Base-by-base conservation (phyloP, 2,329 filamentous ascomycete genomes). In the Neonectria coccinea region DNA sequence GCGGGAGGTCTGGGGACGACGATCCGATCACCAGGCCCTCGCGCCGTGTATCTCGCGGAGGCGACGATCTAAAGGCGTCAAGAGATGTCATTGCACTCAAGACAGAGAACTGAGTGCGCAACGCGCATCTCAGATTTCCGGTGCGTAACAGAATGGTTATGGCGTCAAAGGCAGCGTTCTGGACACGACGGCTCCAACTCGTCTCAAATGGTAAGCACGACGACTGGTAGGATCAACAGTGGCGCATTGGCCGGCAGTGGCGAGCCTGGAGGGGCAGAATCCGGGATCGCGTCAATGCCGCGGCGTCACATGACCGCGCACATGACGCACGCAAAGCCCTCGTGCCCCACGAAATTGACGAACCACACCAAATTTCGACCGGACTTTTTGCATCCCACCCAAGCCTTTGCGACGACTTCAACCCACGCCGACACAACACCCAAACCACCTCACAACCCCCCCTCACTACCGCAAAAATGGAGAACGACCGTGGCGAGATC, bases 401-500 rank as follows among this genome's bases (percentile, higher is more conserved):
- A 70, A 74, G 69, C 66, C 71, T 64, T 72, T 67, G 74, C 71
- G 73, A 73, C 73, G 70, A 74, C 72, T 67, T 74, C 68, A 73
- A 67, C 69, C 67, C 67, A 65, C 72, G 74, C 69, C 74, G 69
- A 74, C 72, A 70, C 69, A 69, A 71, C 68, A 70, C 73, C 70
- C 66, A 74, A 74, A 71, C 65, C 71, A 73, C 70, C 68, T 71
- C 73, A 75, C 66, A 66, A 42, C 39, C 39, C 69, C 71, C 66
- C 56, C 59, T 59, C 71, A 71, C 70, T 56, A 76, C 78, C 80
- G 83, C 79, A 81, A 94, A 89, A 86, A 99, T 98, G 96, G 96
- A 99, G 90, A 99, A 99, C 94, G 96, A 98, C 89, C 94, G 94
- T 87, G 95, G 95, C 88, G 94, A 98, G 86, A 94, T 97, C 87